Evolutionary conservation across 2,329 filamentous ascomycete species (phyloP), one percentile per base, ranked within the genome.

Genomic region (Proliferodiscus dingleyae): DNA sequence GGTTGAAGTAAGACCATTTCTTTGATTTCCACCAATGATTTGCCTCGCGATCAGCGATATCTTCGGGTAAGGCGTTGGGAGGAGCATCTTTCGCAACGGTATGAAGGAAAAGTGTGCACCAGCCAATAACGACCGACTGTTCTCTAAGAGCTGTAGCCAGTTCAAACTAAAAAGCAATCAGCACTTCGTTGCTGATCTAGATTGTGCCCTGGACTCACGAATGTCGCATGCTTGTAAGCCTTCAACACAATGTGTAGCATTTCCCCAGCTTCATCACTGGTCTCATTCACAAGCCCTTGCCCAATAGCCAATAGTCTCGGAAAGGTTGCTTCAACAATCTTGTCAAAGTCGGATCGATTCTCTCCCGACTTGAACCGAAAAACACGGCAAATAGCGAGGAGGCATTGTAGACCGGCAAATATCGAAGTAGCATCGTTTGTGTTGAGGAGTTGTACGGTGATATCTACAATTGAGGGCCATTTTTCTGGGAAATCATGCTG

Each of bases 21-120:
- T 97, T 97, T 53, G 90, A 87, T 74, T 97, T 98, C 91, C 91
- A 98, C 91, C 93, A 98, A 67, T 96, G 89, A 64, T 95, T 90
- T 60, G 85, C 80, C 68, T 97, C 93, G 47, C 93, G 81, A 63
- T 97, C 91, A 47, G 88, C 82, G 42, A 85, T 71, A 48, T 83
- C 87, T 49, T 94, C 89, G 47, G 74, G 67, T 77, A 97, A 83
- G 28, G 90, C 85, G 57, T 76, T 81, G 45, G 85, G 77, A 4
- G 93, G 93, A 28, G 87, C 82, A 18, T 83, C 72, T 68, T 97
- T 97, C 56, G 85, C 83, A 28, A 97, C 87, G 41, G 94, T 88
- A 50, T 86, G 83, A 56, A 98, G 73, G 72, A 98, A 97, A 49
- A 98, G 78, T 19, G 90, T 91, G 68, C 91, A 97, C 93, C 93